These are phyloP conservation scores for Clitopilus passeckerianus DNA, from an alignment of 768 basidiomycete species.

Conservation along the genomic window DNA sequence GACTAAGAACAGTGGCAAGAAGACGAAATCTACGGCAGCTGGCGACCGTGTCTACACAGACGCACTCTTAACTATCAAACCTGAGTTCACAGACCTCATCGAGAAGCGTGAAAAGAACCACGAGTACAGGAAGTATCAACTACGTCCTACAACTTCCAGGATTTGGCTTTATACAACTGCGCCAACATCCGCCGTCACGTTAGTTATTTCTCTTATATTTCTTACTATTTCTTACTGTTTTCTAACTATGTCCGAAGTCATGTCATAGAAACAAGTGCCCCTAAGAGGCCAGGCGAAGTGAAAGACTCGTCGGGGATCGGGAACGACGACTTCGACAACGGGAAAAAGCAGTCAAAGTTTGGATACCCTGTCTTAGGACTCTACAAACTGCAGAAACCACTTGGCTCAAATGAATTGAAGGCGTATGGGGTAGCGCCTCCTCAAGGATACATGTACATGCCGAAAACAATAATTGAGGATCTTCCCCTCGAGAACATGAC, in stretches of 20 bases:
- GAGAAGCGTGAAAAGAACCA: slow-evolving; percentile 27
- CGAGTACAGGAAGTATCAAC: slow-evolving; percentile 27
- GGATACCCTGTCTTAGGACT: slow-evolving; percentile 24
- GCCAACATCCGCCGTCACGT: slow-evolving; percentile 22
- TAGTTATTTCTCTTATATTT: slow-evolving; percentile 7
- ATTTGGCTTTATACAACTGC: slow-evolving; percentile 27
- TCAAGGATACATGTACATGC: slow-evolving; percentile 20
- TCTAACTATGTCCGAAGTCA: slow-evolving; percentile 9
- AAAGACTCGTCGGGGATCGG: slow-evolving; percentile 24
- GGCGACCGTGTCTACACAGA: slow-evolving; percentile 14
- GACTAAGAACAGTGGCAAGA: too few relatives aligned
- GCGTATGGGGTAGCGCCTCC: slow-evolving; percentile 16
- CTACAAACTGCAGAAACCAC: slow-evolving; percentile 17
- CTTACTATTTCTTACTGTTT: neutral
- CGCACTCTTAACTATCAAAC: slow-evolving; percentile 25
- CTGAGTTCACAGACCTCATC: slow-evolving; percentile 24
- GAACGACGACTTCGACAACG: slow-evolving; percentile 30
- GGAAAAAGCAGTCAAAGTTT: slow-evolving; percentile 21
- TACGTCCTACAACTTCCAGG: slow-evolving; percentile 19
- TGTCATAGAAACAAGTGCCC: slow-evolving; percentile 18
- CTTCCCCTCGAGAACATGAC: slow-evolving; percentile 17
- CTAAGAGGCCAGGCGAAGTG: slow-evolving; percentile 27
- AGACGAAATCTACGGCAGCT: slow-evolving; percentile 10
- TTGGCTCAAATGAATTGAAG: slow-evolving; percentile 15
- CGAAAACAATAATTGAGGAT: slow-evolving; percentile 19